Evolutionary conservation across 2,329 filamentous ascomycete species (phyloP).

Genomic region (Fusarium virguliforme): DNA sequence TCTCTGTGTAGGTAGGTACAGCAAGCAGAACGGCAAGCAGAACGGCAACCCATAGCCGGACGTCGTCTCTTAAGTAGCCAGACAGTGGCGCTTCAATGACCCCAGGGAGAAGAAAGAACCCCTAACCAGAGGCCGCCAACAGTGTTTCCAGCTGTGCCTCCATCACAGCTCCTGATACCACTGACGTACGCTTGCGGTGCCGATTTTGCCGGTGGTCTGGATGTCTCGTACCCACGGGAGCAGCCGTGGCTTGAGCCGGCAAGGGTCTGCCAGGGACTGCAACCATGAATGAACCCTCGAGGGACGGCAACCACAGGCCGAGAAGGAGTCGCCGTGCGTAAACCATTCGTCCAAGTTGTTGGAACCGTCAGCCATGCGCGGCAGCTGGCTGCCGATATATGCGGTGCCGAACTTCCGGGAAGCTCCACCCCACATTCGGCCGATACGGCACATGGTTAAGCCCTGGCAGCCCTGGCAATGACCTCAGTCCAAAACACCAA

Average conservation of each 20-base stretch:
- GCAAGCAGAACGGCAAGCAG: constrained; percentile 25
- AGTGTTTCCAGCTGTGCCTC: constrained; percentile 8
- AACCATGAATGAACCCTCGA: neutral
- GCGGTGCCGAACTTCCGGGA: constrained; percentile 52
- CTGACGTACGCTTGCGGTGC: constrained; percentile 42
- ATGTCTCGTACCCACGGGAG: constrained; percentile 22
- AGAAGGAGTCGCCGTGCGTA: constrained; percentile 32
- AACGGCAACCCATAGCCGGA: constrained; percentile 33
- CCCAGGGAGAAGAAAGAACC: constrained; percentile 3
- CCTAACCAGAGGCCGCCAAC: constrained; percentile 17
- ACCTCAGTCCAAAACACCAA: constrained; percentile 1
- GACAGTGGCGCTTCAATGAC: constrained; percentile 39
- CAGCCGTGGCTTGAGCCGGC: constrained; percentile 28
- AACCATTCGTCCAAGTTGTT: constrained; percentile 32
- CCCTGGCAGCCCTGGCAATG: constrained; percentile 3
- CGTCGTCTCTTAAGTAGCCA: constrained; percentile 39
- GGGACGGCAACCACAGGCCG: constrained; percentile 43
- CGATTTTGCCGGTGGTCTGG: constrained; percentile 36
- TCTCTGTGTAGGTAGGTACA: constrained; percentile 5
- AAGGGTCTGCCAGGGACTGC: constrained; percentile 27
- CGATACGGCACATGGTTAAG: constrained; percentile 29
- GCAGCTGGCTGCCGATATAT: constrained; percentile 44
- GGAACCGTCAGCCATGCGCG: constrained; percentile 43
- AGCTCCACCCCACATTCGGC: constrained; percentile 34
- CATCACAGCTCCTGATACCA: constrained; percentile 9